Percentiles rank a stretch among this genome's conserved stretches.
These are phyloP conservation scores for Umbelopsis sp. DNA, from an alignment of 192 early-diverging fungal species.

Conservation along the genomic window DNA sequence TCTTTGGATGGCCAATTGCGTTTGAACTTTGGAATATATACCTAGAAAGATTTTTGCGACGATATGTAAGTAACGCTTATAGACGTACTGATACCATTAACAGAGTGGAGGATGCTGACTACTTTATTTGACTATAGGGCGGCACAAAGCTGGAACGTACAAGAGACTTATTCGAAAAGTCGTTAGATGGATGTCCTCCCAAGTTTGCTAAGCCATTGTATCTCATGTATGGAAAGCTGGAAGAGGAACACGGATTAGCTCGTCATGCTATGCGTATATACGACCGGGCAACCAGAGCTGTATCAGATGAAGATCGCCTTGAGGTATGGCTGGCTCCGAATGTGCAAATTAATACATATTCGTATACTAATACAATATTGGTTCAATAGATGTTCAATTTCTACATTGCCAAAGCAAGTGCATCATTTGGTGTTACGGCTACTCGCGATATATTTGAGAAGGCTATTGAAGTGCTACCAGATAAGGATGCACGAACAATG, in stretches of 20 bases:
- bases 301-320: constrained; percentile 69
- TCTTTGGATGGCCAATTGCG: constrained; percentile 96
- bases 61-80: constrained; percentile 59
- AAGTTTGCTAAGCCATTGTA: constrained; percentile 87
- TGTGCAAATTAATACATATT: not conserved
- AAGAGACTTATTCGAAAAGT: constrained; percentile 95
- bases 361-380: not conserved
- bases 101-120: not conserved
- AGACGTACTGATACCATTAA: not conserved
- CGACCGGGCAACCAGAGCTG: constrained; percentile 87
- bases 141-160: constrained; percentile 86
- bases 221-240: constrained; percentile 88
- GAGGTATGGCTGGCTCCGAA: constrained; percentile 40
- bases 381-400: constrained; percentile 71
- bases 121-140: constrained; percentile 39
- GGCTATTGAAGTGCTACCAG: constrained; percentile 87
- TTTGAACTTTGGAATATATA: constrained; percentile 98
- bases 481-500: constrained; percentile 76
- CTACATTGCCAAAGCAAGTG: constrained; percentile 88
- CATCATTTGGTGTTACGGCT: constrained; percentile 83
- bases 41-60: constrained; percentile 79
- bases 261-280: constrained; percentile 93
- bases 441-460: constrained; percentile 91
- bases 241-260: constrained; percentile 90
- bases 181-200: constrained; percentile 80